Percentiles rank a stretch among this genome's conserved stretches.
phyloP scores from a whole-genome alignment of 2,329 filamentous ascomycete genomes.

The Tolypocladium inflatum region DNA sequence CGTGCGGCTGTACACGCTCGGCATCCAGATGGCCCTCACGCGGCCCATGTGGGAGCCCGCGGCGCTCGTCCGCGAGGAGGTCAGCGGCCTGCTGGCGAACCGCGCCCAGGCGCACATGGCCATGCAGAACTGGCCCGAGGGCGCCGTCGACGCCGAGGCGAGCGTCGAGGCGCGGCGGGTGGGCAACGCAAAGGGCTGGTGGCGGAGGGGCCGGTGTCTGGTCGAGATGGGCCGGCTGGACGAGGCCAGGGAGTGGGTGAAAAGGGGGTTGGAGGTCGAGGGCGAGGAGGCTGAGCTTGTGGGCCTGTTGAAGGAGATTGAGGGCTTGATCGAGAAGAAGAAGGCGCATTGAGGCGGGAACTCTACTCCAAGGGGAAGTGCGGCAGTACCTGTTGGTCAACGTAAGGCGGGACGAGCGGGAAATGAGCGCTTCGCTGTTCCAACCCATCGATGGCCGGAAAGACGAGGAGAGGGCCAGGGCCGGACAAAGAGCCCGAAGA shows the following conservation, averaged over 20 bases:
- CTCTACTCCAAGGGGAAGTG: neutral
- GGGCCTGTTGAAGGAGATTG: conserved; percentile 54
- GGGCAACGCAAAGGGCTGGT: conserved; percentile 93
- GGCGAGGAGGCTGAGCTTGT: conserved; percentile 57
- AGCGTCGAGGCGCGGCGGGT: conserved; percentile 80
- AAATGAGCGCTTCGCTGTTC: neutral
- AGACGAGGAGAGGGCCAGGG: neutral
- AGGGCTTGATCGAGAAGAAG: conserved; percentile 32
- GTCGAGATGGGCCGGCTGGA: conserved; percentile 82
- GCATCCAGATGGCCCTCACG: conserved; percentile 76
- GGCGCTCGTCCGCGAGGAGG: conserved; percentile 75
- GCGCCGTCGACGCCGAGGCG: conserved; percentile 74
- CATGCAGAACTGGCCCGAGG: conserved; percentile 73
- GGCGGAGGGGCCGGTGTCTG: conserved; percentile 74
- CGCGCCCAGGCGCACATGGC: conserved; percentile 86
- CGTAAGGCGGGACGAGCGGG: neutral
- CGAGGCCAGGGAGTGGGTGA: conserved; percentile 74
- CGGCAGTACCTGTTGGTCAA: neutral
- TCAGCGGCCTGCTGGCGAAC: conserved; percentile 72
- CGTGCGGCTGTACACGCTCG: conserved; percentile 72
- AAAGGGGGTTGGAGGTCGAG: conserved; percentile 72
- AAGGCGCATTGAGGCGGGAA: conserved; percentile 13
- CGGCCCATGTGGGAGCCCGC: conserved; percentile 84
- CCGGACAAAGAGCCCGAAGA: neutral
- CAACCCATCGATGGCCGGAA: neutral